Evolutionary conservation across 257 asterid genomes (phyloP), one percentile per base, ranked within the genome.

Genomic region (Coffea eugenioides): DNA sequence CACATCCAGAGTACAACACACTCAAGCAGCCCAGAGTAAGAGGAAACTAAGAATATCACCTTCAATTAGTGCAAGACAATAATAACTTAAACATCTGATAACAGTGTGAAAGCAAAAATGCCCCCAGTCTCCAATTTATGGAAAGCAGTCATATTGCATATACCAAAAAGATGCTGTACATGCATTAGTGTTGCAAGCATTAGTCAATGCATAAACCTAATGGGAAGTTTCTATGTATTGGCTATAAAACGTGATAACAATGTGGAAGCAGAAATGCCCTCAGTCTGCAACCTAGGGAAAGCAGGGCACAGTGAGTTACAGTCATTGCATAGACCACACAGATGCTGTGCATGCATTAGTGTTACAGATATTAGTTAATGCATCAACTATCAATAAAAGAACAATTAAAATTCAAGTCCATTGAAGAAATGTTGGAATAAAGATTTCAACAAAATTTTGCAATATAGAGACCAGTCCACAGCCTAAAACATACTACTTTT

Each of bases 1-100:
- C 86, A 89, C 77, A 79, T 77, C 48, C 83, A 73, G 67, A 80
- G 64, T 8, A 74, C 36, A 82, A 73, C 67, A 62, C 75, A 73
- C 48, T 74, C 74, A 81, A 81, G 82, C 61, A 78, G 39, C 61
- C 77, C 64, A 59, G 8, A 15, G 73, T 71, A 46, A 82, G 76
- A 65, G 0, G 73, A 59, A 68, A 62, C 43, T 27, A 27, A 48
- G 15, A 36, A 59, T 10, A 64, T 31, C 2, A 71, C 52, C 68
- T 48, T 64, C 8, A 56, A 49, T 52, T 20, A 41, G 13, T 8
- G 27, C 15, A 75, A 34, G 9, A 61, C 31, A 56, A 43, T 61
- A 27, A 16, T 25, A 68, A 41, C 25, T 8, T 46, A 61, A 75
- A 67, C 45, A 16, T 34, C 43, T 39, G 43, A 39, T 39, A 39